Evolutionary conservation across 2,329 filamentous ascomycete species (phyloP).

Genomic region (Sclerotinia sclerotiorum): DNA sequence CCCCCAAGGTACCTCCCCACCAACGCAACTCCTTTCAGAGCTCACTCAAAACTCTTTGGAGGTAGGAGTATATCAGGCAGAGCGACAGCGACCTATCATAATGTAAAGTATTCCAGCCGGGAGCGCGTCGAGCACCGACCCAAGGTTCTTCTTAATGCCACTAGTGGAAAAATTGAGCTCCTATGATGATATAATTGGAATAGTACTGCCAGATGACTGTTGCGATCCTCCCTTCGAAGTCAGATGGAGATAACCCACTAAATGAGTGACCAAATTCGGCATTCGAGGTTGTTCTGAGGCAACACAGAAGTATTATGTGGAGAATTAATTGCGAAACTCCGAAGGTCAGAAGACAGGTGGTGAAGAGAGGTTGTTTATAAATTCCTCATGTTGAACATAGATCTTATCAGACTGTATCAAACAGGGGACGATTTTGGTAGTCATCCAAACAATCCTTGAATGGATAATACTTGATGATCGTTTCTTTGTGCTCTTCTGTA

Average conservation of each 20-base stretch:
- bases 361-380: neutral
- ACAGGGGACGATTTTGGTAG: neutral
- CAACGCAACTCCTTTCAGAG: neutral
- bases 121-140: neutral
- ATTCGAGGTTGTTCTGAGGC: neutral
- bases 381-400: neutral
- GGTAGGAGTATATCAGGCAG: neutral
- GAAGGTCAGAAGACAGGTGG: neutral
- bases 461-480: constrained; percentile 3
- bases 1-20: neutral
- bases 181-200: neutral
- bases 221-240: neutral
- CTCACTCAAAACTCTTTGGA: neutral
- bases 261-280: neutral
- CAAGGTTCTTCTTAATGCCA: neutral
- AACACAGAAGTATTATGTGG: neutral
- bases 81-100: neutral
- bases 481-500: neutral
- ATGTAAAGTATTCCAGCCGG: no score
- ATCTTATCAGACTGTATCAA: neutral
- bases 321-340: neutral
- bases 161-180: neutral
- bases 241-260: neutral
- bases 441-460: constrained; percentile 6
- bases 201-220: neutral